Percentiles rank a stretch among this genome's conserved stretches.
Evolutionary conservation across 306 rosid species (phyloP).

Genomic region (Sicyos baderoa): DNA sequence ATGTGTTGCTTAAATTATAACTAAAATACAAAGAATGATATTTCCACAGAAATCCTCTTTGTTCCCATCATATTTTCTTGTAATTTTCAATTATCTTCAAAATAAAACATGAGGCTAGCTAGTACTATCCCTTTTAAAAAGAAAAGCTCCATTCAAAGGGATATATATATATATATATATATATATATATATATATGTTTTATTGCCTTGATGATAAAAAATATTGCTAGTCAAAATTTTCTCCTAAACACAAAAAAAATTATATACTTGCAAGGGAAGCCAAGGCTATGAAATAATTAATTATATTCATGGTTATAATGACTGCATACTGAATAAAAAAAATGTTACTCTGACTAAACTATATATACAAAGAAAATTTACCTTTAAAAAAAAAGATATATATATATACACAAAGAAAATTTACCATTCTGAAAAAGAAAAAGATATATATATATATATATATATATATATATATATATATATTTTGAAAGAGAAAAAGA

Average conservation of each 20-base stretch:
- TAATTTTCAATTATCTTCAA: neutral
- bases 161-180: no score
- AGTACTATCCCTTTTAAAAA: neutral
- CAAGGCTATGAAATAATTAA: neutral
- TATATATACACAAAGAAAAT: no score
- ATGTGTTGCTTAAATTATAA: no score
- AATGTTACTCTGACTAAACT: neutral
- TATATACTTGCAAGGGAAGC: neutral
- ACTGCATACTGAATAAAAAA: neutral
- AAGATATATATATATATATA: no score
- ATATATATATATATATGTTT: no score
- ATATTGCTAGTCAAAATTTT: neutral
- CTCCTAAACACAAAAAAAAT: neutral
- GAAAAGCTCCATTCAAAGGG: conserved; percentile 1
- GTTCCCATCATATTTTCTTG: neutral
- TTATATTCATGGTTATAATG: neutral
- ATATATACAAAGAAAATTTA: neutral
- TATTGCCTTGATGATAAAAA: neutral
- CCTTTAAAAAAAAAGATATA: no score
- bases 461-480: no score
- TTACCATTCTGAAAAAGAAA: neutral
- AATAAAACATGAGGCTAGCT: neutral
- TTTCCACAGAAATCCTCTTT: neutral
- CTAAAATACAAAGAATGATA: no score
- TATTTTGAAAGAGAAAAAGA: no score